phyloP scores from a whole-genome alignment of 345 rosid species.

The Citrus hindsii region DNA sequence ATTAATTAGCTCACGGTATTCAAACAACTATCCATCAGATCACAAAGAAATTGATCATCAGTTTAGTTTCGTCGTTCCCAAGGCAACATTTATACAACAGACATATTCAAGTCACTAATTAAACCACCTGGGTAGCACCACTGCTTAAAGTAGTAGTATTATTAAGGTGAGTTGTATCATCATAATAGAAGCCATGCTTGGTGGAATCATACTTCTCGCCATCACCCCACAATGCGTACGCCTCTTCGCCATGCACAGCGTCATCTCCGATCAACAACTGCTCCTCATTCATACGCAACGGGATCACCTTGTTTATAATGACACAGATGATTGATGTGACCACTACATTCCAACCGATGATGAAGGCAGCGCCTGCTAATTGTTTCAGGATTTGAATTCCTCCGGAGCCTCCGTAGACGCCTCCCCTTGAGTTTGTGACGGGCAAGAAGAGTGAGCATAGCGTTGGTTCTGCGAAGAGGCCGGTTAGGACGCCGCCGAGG shows the following conservation, averaged over 20 bases:
- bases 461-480: conserved; percentile 44
- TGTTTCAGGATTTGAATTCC: conserved; percentile 47
- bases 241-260: conserved; percentile 53
- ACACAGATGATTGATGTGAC: conserved; percentile 40
- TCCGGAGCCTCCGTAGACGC: conserved; percentile 39
- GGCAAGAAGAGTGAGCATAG: conserved; percentile 37
- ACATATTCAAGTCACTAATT: not conserved
- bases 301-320: conserved; percentile 26
- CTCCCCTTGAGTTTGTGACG: conserved; percentile 36
- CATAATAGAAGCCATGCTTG: conserved; percentile 20
- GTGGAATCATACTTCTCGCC: conserved; percentile 37
- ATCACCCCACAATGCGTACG: conserved; percentile 52
- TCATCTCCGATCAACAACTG: conserved; percentile 43
- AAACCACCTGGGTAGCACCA: conserved; percentile 39
- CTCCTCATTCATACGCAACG: conserved; percentile 47
- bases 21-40: no score
- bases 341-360: conserved; percentile 40
- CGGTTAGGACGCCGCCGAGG: conserved; percentile 39
- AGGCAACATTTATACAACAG: not conserved
- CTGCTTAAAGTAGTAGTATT: conserved; percentile 1
- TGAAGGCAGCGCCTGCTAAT: conserved; percentile 33
- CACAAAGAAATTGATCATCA: not conserved
- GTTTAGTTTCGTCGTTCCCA: not conserved
- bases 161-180: not conserved
- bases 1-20: no score